Percentiles rank a stretch among this genome's conserved stretches.
Evolutionary conservation across 2,329 filamentous ascomycete species (phyloP).

Genomic region (Lasiodiplodia citricola): DNA sequence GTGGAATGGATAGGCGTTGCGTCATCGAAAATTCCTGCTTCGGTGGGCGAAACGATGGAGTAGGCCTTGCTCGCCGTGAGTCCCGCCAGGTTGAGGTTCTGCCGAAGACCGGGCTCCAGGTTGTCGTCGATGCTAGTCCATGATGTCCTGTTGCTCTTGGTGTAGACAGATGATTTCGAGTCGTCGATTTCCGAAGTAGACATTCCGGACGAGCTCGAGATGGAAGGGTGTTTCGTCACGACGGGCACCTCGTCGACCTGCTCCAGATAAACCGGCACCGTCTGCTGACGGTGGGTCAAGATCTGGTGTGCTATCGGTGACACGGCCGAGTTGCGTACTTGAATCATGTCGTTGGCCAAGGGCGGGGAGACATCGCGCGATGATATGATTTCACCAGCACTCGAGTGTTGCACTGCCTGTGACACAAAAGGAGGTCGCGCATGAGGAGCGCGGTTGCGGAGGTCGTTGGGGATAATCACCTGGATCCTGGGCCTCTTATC

Average conservation of each 20-base stretch:
- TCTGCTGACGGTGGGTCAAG: slow-evolving; percentile 8
- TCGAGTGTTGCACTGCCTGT: slow-evolving; percentile 27
- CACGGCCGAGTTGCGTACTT: slow-evolving; percentile 35
- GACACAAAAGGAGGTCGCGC: slow-evolving; percentile 33
- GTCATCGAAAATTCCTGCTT: slow-evolving; percentile 36
- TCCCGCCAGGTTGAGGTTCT: slow-evolving; percentile 28
- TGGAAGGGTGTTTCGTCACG: slow-evolving; percentile 30
- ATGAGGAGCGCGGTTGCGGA: slow-evolving; percentile 36
- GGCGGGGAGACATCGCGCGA: slow-evolving; percentile 40
- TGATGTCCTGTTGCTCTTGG: slow-evolving; percentile 41
- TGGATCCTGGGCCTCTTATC: slow-evolving; percentile 39
- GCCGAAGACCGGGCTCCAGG: slow-evolving; percentile 34
- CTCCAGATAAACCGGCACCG: slow-evolving; percentile 22
- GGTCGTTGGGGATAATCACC: slow-evolving; percentile 40
- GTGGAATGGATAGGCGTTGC: slow-evolving; percentile 26
- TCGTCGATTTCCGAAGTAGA: slow-evolving; percentile 37
- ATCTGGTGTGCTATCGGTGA: slow-evolving; percentile 19
- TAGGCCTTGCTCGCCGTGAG: slow-evolving; percentile 31
- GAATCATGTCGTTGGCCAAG: slow-evolving; percentile 27
- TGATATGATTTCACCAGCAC: slow-evolving; percentile 16
- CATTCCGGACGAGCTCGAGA: slow-evolving; percentile 44
- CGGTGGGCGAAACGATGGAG: slow-evolving; percentile 33
- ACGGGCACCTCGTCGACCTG: slow-evolving; percentile 1
- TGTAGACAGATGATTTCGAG: slow-evolving; percentile 47
- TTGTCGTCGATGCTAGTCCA: slow-evolving; percentile 46